A percentile compares a stretch with the other conserved stretches of the same genome.
These are phyloP conservation scores for Buddleja alternifolia DNA, from an alignment of 257 asterid genomes.

Conservation along the genomic window DNA sequence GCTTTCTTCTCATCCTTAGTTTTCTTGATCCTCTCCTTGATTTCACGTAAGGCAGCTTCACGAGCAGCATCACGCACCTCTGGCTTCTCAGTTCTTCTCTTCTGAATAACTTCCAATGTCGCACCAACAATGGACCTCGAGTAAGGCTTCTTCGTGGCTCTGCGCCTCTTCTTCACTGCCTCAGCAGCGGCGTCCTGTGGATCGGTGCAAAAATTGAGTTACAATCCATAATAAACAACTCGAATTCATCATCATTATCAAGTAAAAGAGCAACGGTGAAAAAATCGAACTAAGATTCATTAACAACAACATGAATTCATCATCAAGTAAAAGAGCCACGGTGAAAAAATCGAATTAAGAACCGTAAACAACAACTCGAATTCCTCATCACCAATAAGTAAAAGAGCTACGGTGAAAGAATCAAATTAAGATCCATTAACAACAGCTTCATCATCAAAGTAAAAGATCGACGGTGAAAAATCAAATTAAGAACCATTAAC, in stretches of 20 bases:
- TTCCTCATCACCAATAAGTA: too few species aligned
- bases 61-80: constrained; percentile 74
- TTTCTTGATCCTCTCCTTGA: constrained; percentile 67
- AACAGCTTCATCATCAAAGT: too few species aligned
- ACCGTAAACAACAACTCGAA: too few species aligned
- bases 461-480: too few species aligned
- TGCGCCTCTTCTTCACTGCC: constrained; percentile 58
- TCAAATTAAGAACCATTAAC: too few species aligned
- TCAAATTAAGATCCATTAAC: too few species aligned
- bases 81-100: constrained; percentile 61
- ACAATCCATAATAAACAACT: not conserved
- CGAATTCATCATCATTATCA: not conserved
- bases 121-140: constrained; percentile 76
- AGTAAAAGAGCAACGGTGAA: too few species aligned
- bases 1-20: constrained; percentile 74
- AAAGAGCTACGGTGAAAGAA: too few species aligned
- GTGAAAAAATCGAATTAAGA: too few species aligned
- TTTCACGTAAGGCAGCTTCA: constrained; percentile 71
- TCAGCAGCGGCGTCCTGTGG: constrained; percentile 56
- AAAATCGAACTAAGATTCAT: too few species aligned
- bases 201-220: not conserved
- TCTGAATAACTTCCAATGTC: constrained; percentile 66
- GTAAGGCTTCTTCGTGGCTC: constrained; percentile 66
- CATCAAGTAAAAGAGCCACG: too few species aligned
- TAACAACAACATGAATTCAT: too few species aligned